Conservation (phyloP, 352 stramenopile genomes). For the Globisporangium cystogenes region DNA sequence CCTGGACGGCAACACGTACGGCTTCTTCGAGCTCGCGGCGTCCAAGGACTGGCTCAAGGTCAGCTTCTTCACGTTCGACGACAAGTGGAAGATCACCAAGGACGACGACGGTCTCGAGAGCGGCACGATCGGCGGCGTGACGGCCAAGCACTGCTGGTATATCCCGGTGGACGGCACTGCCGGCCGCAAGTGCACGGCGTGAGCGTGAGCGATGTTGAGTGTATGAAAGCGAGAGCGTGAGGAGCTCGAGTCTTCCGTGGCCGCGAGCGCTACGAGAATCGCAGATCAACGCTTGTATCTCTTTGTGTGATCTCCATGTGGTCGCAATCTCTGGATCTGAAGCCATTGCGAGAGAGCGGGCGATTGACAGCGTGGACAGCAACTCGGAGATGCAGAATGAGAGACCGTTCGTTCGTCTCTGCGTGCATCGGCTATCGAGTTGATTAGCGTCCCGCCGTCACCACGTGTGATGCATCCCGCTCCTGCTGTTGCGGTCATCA, state of each 20-base stretch:
- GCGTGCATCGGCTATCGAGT: too few species aligned
- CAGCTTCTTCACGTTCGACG: slow-evolving; percentile 35
- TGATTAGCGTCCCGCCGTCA: too few species aligned
- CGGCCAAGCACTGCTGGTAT: slow-evolving; percentile 39
- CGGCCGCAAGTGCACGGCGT: slow-evolving; percentile 20
- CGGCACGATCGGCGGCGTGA: slow-evolving; percentile 12
- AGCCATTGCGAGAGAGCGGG: too few species aligned
- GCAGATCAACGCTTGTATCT: too few species aligned
- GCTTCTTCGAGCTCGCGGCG: slow-evolving; percentile 29
- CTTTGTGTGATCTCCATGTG: too few species aligned
- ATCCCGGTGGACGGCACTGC: slow-evolving; percentile 28
- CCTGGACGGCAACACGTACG: slow-evolving; percentile 28
- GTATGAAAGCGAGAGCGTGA: background rate
- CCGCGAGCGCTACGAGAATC: too few species aligned
- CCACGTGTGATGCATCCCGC: too few species aligned
- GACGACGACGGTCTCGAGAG: slow-evolving; percentile 14
- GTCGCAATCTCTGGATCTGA: too few species aligned
- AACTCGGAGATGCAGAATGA: too few species aligned
- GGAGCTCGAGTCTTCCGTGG: background rate
- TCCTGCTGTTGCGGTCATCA: too few species aligned
- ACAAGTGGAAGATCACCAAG: slow-evolving; percentile 25
- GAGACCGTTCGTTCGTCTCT: too few species aligned
- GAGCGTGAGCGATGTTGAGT: slow-evolving; percentile 1
- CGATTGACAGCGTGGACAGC: too few species aligned
- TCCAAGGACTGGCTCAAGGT: slow-evolving; percentile 30